Conservation (phyloP, 208 protist genomes). For the Leishmania lainsoni region DNA sequence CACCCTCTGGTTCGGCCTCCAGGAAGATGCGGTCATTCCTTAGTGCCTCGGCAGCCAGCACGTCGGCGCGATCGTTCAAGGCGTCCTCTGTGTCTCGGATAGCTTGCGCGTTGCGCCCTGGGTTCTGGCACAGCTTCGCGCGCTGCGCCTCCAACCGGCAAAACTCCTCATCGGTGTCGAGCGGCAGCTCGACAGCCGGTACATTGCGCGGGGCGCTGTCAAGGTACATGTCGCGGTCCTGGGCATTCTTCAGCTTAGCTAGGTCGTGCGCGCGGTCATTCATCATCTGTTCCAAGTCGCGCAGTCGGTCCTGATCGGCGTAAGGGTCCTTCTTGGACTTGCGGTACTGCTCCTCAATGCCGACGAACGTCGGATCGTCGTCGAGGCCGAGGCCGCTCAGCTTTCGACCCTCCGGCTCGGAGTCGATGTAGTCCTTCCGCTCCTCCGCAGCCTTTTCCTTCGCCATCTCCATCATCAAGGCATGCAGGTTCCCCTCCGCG, state of each 20-base stretch:
- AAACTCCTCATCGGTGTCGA: constrained; percentile 76
- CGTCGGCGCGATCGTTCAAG: constrained; percentile 66
- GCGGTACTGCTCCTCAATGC: constrained; percentile 74
- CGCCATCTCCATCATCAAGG: constrained; percentile 59
- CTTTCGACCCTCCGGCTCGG: constrained; percentile 62
- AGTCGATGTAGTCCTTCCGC: constrained; percentile 65
- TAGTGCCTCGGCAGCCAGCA: constrained; percentile 62
- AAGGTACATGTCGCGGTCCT: constrained; percentile 59
- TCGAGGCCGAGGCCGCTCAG: constrained; percentile 55
- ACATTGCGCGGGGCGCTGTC: constrained; percentile 47
- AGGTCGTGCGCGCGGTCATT: constrained; percentile 69
- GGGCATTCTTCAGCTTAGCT: constrained; percentile 62
- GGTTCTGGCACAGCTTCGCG: constrained; percentile 63
- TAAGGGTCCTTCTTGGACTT: constrained; percentile 58
- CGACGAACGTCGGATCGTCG: constrained; percentile 62
- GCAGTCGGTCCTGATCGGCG: constrained; percentile 53
- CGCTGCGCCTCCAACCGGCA: constrained; percentile 61
- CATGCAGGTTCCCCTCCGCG: constrained; percentile 46
- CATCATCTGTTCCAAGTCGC: constrained; percentile 72
- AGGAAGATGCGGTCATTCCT: constrained; percentile 83
- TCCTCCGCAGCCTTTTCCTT: constrained; percentile 57
- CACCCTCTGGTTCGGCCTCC: constrained; percentile 64
- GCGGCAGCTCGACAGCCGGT: constrained; percentile 62
- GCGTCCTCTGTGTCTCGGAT: constrained; percentile 58
- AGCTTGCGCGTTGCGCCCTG: constrained; percentile 38